A percentile compares a stretch with the other conserved stretches of the same genome.
Evolutionary conservation across 2,329 filamentous ascomycete genomes (phyloP).

Genomic region (Tolypocladium tundrense): DNA sequence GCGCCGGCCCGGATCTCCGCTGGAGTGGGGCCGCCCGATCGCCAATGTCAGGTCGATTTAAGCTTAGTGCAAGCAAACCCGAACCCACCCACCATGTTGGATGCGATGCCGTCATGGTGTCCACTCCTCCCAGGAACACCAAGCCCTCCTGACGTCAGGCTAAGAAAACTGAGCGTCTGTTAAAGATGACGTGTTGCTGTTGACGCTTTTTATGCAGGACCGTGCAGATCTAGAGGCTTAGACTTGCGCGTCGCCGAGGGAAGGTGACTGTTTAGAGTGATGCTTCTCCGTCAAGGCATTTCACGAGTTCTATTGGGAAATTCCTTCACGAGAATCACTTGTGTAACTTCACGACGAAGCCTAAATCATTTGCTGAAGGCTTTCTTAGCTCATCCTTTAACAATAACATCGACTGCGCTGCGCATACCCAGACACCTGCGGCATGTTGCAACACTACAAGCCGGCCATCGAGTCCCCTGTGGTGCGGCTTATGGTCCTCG

Average conservation of each 20-base stretch:
- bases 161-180: background rate
- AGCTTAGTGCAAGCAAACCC: background rate
- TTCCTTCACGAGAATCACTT: no score
- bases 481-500: constrained; percentile 39
- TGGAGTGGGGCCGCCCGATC: background rate
- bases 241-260: background rate
- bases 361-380: background rate
- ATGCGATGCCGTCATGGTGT: background rate
- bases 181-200: background rate
- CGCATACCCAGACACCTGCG: background rate
- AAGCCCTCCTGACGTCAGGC: background rate
- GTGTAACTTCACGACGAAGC: no score
- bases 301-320: background rate
- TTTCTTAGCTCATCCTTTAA: background rate
- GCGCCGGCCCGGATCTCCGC: background rate
- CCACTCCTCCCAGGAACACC: background rate
- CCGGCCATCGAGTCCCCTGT: constrained; percentile 14
- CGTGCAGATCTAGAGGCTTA: background rate
- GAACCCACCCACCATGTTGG: background rate
- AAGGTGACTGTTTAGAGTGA: background rate
- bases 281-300: background rate
- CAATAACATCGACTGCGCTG: no score
- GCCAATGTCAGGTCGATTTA: background rate
- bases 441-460: constrained; percentile 16
- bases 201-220: background rate